Conservation (phyloP, 352 stramenopile genomes). For the Peronospora belbahrii region DNA sequence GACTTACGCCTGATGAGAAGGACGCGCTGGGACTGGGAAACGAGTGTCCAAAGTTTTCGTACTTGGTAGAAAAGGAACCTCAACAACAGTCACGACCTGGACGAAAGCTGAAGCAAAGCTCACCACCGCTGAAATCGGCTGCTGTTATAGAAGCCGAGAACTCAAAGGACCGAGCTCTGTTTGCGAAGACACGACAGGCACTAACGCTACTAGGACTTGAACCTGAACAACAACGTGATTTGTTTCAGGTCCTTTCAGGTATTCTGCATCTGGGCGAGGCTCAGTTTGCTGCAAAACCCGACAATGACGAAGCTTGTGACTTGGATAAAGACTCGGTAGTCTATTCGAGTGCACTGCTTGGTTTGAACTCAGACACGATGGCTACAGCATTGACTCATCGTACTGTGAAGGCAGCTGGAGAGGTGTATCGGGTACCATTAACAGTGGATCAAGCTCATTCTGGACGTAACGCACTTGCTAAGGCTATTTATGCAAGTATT, state of each 20-base stretch:
- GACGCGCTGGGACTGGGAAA: slow-evolving; percentile 34
- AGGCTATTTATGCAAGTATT: slow-evolving; percentile 91
- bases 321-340: slow-evolving; percentile 28
- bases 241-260: slow-evolving; percentile 64
- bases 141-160: slow-evolving; percentile 31
- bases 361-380: slow-evolving; percentile 43
- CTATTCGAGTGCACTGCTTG: slow-evolving; percentile 42
- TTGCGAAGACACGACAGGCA: slow-evolving; percentile 56
- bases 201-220: slow-evolving; percentile 52
- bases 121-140: slow-evolving; percentile 4
- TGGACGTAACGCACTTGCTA: slow-evolving; percentile 89
- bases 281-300: slow-evolving; percentile 32
- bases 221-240: slow-evolving; percentile 38
- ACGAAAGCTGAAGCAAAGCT: slow-evolving; percentile 8
- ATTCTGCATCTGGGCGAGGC: slow-evolving; percentile 80
- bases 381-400: slow-evolving; percentile 48
- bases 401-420: slow-evolving; percentile 62
- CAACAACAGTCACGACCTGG: slow-evolving; percentile 18
- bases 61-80: slow-evolving; percentile 37
- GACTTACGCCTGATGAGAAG: slow-evolving; percentile 34
- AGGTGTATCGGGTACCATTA: slow-evolving; percentile 59
- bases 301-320: slow-evolving; percentile 58
- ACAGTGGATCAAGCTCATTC: slow-evolving; percentile 63
- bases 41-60: slow-evolving; percentile 31
- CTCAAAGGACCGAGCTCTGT: slow-evolving; percentile 39